Percentiles rank a stretch among this genome's conserved stretches.
Evolutionary conservation across 371 early-diverging fungal species (phyloP).

Genomic region (Mucor sp.): DNA sequence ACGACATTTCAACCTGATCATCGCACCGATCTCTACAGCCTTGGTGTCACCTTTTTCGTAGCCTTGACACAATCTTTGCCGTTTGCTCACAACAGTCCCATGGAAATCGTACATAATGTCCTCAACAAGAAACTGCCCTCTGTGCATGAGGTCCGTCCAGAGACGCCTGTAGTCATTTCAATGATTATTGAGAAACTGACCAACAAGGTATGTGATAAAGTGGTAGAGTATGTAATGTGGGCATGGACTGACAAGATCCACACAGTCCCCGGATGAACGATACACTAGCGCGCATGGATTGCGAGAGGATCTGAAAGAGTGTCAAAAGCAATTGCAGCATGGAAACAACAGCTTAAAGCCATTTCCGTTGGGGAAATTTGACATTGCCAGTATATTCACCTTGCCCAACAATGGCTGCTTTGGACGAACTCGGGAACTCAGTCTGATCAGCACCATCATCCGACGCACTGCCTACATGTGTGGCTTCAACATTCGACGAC

Average conservation of each 20-base stretch:
- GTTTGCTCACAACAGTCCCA: constrained; percentile 53
- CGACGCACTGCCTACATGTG: constrained; percentile 40
- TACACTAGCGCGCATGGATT: constrained; percentile 62
- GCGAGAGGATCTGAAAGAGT: constrained; percentile 56
- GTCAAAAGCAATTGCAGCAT: constrained; percentile 35
- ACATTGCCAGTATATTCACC: constrained; percentile 59
- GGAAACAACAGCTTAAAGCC: constrained; percentile 1
- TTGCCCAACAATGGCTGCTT: constrained; percentile 53
- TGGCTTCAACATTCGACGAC: constrained; percentile 22
- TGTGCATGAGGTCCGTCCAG: constrained; percentile 44
- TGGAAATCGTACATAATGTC: constrained; percentile 60
- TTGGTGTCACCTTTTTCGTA: constrained; percentile 58
- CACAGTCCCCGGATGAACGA: constrained; percentile 61
- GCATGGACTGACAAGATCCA: neutral
- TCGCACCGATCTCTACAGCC: constrained; percentile 62
- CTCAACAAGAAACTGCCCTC: constrained; percentile 52
- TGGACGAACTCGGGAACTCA: constrained; percentile 45
- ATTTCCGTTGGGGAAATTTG: constrained; percentile 51
- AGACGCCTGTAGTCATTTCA: constrained; percentile 51
- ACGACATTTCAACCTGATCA: constrained; percentile 64
- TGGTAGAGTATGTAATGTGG: neutral
- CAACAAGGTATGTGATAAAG: constrained; percentile 43
- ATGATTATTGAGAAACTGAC: constrained; percentile 60
- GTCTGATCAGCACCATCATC: constrained; percentile 36
- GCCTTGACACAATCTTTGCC: constrained; percentile 54